phyloP scores from a whole-genome alignment of 169 alveolate genomes.

The Toxoplasma gondii region DNA sequence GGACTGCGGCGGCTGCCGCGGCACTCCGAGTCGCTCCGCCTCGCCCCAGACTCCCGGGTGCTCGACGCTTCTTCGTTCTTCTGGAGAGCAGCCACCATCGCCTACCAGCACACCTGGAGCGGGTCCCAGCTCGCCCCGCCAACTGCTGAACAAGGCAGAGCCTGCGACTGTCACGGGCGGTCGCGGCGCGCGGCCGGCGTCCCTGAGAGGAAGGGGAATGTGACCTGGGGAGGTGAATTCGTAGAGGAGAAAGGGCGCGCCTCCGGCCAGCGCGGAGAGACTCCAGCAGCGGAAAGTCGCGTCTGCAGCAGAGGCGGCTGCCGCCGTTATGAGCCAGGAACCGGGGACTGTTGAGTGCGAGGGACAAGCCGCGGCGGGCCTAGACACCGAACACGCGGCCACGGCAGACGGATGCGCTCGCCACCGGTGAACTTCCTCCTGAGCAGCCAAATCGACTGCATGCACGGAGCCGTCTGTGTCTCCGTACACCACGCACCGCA shows the following conservation, averaged over 20 bases:
- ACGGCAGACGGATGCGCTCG: slow-evolving; percentile 49
- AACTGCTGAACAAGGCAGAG: neutral
- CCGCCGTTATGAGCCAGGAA: neutral
- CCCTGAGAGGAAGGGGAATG: neutral
- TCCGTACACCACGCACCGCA: slow-evolving; percentile 66
- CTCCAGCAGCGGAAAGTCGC: slow-evolving; percentile 50
- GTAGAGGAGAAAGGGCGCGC: slow-evolving; percentile 12
- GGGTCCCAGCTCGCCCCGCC: neutral
- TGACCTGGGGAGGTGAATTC: slow-evolving; percentile 35
- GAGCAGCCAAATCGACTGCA: slow-evolving; percentile 50
- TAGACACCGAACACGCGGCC: neutral
- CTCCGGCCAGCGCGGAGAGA: neutral
- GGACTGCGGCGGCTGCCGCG: slow-evolving; percentile 21
- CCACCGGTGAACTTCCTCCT: slow-evolving; percentile 60
- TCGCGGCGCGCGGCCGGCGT: neutral
- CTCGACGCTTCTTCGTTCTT: neutral
- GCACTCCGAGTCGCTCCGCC: neutral
- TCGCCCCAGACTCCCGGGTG: neutral
- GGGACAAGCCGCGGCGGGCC: neutral
- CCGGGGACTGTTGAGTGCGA: slow-evolving; percentile 1
- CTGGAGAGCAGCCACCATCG: neutral
- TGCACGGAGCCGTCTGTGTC: slow-evolving; percentile 60
- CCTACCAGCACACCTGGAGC: slow-evolving; percentile 18
- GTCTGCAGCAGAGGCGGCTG: neutral
- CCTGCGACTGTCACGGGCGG: neutral